Conservation (phyloP, 352 stramenopile species). For the Phytophthora colocasiae region DNA sequence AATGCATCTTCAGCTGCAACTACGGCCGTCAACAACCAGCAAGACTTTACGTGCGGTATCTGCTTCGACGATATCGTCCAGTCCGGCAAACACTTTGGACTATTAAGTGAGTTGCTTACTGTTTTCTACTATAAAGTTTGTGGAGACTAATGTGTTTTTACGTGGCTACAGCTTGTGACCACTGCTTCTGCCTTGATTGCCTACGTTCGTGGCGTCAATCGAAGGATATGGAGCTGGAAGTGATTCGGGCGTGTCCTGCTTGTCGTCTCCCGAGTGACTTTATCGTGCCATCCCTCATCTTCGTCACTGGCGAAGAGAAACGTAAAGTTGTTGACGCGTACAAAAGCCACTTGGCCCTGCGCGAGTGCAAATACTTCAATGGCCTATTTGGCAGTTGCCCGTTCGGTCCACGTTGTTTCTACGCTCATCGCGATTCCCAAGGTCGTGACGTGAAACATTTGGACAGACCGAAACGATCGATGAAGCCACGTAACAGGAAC, state of each 20-base stretch:
- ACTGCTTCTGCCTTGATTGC: constrained; percentile 84
- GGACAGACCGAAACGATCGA: constrained; percentile 54
- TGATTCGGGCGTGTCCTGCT: constrained; percentile 70
- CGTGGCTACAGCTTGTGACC: constrained; percentile 52
- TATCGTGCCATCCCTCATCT: constrained; percentile 82
- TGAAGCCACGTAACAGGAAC: constrained; percentile 31
- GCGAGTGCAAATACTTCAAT: constrained; percentile 87
- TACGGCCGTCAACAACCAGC: constrained; percentile 29
- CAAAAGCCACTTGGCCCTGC: constrained; percentile 76
- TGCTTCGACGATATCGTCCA: constrained; percentile 87
- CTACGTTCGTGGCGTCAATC: constrained; percentile 75
- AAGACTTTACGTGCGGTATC: constrained; percentile 78
- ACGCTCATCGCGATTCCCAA: constrained; percentile 66
- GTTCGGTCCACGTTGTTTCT: constrained; percentile 81
- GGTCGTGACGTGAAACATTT: constrained; percentile 74
- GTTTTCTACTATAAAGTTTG: not conserved
- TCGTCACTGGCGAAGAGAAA: constrained; percentile 73
- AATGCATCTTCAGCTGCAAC: constrained; percentile 1
- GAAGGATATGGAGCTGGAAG: constrained; percentile 77
- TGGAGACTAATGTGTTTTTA: not conserved
- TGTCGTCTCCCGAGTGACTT: constrained; percentile 76
- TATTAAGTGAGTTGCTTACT: constrained; percentile 58
- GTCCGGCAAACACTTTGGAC: constrained; percentile 77
- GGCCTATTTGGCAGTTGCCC: constrained; percentile 71
- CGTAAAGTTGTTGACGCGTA: constrained; percentile 64